Evolutionary conservation across 805 yeast species (phyloP), one percentile per base, ranked within the genome.

Genomic region (Starmerella scarabaei): DNA sequence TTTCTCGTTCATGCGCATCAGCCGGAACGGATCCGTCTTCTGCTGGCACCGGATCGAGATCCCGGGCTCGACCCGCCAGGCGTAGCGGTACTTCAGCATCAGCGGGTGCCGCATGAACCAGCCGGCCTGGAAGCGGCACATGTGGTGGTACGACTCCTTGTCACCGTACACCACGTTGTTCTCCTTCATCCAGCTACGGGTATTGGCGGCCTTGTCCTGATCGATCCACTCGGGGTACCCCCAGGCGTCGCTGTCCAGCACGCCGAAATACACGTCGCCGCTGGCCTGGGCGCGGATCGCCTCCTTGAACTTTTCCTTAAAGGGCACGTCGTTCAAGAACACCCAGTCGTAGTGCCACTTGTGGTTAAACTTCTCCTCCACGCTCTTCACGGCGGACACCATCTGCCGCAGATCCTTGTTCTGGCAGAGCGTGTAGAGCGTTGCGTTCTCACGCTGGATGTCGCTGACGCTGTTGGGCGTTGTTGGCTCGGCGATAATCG

Each of bases 111-210:
- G 62, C 58, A 68, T 77, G 59, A 81, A 78, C 49, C 76, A 78
- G 44, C 91, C 91, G 7, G 78, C 68, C 58, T 79, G 78, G 61
- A 75, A 80, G 34, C 84, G 74, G 57, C 93, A 80, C 93, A 81
- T 81, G 55, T 77, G 79, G 47, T 88, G 65, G 55, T 81, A 81
- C 15, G 74, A 63, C 39, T 72, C 71, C 14, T 71, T 64, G 12
- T 62, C 72, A 14, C 77, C 85, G 54, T 80, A 80, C 11, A 69
- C 62, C 21, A 76, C 66, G 17, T 61, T 56, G 27, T 64, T 53
- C 6, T 63, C 59, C 12, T 40, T 36, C 74, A 75, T 67, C 37
- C 57, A 54, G 37, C 63, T 54, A 39, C 79, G 63, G 11, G 67
- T 61, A 36, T 57, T 53, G 4, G 63, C 65, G 24, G 78, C 75